Conservation (phyloP, 169 alveolate species). For the Plasmodium gaboni region DNA sequence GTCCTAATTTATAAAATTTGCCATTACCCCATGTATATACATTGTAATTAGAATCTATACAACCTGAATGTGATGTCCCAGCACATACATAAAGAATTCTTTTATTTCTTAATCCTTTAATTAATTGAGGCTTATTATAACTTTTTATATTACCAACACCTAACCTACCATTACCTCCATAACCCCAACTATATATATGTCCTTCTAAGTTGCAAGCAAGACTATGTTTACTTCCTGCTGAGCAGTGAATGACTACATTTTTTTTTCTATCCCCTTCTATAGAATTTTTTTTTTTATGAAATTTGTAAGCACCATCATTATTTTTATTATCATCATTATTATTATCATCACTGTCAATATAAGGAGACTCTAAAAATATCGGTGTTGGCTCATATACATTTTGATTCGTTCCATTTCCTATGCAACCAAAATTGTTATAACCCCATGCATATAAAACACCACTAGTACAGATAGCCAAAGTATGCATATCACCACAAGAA, state of each 20-base stretch:
- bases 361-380: constrained; percentile 29
- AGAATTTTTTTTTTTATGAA: too few relatives aligned
- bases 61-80: constrained; percentile 91
- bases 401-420: constrained; percentile 84
- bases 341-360: background rate
- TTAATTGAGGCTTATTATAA: constrained; percentile 78
- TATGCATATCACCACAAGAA: constrained; percentile 90
- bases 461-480: constrained; percentile 82
- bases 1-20: constrained; percentile 89
- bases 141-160: constrained; percentile 87
- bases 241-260: constrained; percentile 66
- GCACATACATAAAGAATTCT: constrained; percentile 84
- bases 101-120: constrained; percentile 38
- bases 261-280: too few relatives aligned
- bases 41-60: constrained; percentile 87
- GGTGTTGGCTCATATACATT: constrained; percentile 82
- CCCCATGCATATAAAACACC: constrained; percentile 89
- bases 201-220: constrained; percentile 79
- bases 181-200: constrained; percentile 85
- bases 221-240: constrained; percentile 85
- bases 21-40: constrained; percentile 93
- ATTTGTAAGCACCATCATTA: background rate
- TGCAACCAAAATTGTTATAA: constrained; percentile 85
- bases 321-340: constrained; percentile 50
- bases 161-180: constrained; percentile 88